Percentiles rank a stretch among this genome's conserved stretches.
Evolutionary conservation across 2,329 filamentous ascomycete species (phyloP).

Genomic region (Zelopaecilomyces penicillatus): DNA sequence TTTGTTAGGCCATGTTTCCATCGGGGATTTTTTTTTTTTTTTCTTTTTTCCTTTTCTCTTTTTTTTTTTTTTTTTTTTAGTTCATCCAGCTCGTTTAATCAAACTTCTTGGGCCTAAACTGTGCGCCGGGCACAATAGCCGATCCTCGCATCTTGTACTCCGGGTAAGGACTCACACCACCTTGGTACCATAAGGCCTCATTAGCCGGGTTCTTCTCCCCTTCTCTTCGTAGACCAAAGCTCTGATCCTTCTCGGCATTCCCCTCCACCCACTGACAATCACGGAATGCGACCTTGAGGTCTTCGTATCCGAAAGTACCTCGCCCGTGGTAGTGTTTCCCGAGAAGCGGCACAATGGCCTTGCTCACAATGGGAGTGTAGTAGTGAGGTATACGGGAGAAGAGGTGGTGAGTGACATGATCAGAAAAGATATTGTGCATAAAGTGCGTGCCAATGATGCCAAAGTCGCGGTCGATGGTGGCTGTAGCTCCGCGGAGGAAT

Average conservation of each 20-base stretch:
- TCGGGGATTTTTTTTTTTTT: too few relatives aligned
- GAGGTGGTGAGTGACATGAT: conserved; percentile 55
- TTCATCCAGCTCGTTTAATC: background rate
- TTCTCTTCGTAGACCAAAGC: background rate
- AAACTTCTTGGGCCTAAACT: background rate
- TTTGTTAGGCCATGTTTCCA: too few relatives aligned
- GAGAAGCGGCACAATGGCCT: conserved; percentile 7
- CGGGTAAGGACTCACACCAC: background rate
- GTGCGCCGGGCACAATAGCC: background rate
- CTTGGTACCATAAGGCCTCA: conserved; percentile 1
- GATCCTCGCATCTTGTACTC: conserved; percentile 3
- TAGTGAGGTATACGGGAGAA: conserved; percentile 25
- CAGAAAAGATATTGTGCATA: conserved; percentile 54
- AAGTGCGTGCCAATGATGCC: conserved; percentile 53
- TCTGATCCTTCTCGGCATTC: background rate
- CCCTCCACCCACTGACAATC: conserved; percentile 9
- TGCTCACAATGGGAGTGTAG: conserved; percentile 6
- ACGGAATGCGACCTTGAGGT: conserved; percentile 7
- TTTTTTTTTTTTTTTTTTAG: background rate
- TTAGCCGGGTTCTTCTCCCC: background rate
- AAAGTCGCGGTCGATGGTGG: conserved; percentile 55
- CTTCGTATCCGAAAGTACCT: conserved; percentile 2
- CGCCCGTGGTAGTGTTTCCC: conserved; percentile 7
- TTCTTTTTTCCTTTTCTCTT: too few relatives aligned
- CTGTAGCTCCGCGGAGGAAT: conserved; percentile 50